These are phyloP conservation scores for Trichophyton rubrum DNA, from an alignment of 2,329 filamentous ascomycete genomes.

Conservation along the genomic window DNA sequence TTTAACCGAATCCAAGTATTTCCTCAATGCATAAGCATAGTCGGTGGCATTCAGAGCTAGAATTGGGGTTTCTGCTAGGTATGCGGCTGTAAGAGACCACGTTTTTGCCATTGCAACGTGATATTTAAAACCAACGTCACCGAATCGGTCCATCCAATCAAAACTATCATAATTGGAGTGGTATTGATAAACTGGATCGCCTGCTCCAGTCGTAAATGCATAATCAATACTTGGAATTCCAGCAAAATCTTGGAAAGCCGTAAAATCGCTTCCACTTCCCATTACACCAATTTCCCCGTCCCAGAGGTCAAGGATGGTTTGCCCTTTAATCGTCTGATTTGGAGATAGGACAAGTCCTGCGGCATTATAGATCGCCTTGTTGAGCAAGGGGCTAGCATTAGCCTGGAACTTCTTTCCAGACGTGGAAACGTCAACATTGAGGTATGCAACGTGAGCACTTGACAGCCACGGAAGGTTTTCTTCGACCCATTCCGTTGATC, in stretches of 20 bases:
- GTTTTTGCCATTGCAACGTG: slow-evolving; percentile 54
- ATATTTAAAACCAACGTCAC: slow-evolving; percentile 51
- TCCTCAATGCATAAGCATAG: slow-evolving; percentile 46
- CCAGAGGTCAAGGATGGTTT: slow-evolving; percentile 60
- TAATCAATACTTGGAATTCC: slow-evolving; percentile 56
- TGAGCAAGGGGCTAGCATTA: slow-evolving; percentile 61
- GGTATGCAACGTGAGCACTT: slow-evolving; percentile 60
- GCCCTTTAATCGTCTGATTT: slow-evolving; percentile 58
- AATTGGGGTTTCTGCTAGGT: slow-evolving; percentile 49
- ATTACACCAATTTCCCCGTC: slow-evolving; percentile 50
- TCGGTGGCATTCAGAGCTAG: slow-evolving; percentile 53
- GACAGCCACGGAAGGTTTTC: slow-evolving; percentile 74
- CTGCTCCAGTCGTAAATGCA: slow-evolving; percentile 38
- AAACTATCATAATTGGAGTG: slow-evolving; percentile 76
- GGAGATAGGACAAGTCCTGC: slow-evolving; percentile 53
- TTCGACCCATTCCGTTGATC: slow-evolving; percentile 87
- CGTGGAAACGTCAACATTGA: slow-evolving; percentile 73
- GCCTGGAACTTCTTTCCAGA: slow-evolving; percentile 51
- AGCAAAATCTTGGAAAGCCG: slow-evolving; percentile 60
- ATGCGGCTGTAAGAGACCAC: slow-evolving; percentile 48
- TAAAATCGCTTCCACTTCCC: slow-evolving; percentile 63
- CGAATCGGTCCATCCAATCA: slow-evolving; percentile 69
- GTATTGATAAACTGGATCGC: slow-evolving; percentile 55
- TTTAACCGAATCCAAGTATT: slow-evolving; percentile 28
- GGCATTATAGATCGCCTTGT: slow-evolving; percentile 57